Conservation (phyloP, 192 early-diverging fungal species). For the Mortierella antarctica region DNA sequence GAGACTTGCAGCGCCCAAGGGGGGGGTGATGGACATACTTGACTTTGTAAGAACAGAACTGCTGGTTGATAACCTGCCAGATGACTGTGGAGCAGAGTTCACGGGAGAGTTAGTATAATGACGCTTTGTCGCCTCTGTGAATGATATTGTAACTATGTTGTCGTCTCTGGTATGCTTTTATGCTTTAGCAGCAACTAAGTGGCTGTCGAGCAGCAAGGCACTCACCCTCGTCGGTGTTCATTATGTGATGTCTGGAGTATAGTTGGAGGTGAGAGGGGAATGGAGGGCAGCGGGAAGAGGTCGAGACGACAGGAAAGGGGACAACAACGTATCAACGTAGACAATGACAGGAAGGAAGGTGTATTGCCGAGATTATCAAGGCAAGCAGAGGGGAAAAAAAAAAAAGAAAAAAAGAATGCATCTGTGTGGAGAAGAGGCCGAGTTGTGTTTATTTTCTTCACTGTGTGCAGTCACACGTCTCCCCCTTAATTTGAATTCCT, state of each 20-base stretch:
- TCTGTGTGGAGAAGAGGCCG: too few species aligned
- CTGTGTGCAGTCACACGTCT: too few species aligned
- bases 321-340: too few species aligned
- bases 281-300: neutral
- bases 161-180: too few species aligned
- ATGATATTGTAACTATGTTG: too few species aligned
- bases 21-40: slow-evolving; percentile 66
- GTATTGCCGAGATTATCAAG: too few species aligned
- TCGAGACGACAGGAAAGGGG: too few species aligned
- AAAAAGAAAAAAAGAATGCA: neutral
- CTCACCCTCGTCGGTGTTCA: slow-evolving; percentile 49
- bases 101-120: neutral
- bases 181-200: neutral
- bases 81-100: slow-evolving; percentile 64
- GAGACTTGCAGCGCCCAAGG: neutral
- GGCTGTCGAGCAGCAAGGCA: neutral
- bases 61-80: slow-evolving; percentile 96
- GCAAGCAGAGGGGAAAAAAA: slow-evolving; percentile 9
- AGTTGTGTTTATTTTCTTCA: too few species aligned
- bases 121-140: too few species aligned
- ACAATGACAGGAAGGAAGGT: too few species aligned
- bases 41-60: slow-evolving; percentile 99
- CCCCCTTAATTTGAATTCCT: too few species aligned
- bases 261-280: neutral
- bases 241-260: neutral